Base-by-base conservation (phyloP, 2,329 filamentous ascomycete genomes). In the Apiospora saccharicola region DNA sequence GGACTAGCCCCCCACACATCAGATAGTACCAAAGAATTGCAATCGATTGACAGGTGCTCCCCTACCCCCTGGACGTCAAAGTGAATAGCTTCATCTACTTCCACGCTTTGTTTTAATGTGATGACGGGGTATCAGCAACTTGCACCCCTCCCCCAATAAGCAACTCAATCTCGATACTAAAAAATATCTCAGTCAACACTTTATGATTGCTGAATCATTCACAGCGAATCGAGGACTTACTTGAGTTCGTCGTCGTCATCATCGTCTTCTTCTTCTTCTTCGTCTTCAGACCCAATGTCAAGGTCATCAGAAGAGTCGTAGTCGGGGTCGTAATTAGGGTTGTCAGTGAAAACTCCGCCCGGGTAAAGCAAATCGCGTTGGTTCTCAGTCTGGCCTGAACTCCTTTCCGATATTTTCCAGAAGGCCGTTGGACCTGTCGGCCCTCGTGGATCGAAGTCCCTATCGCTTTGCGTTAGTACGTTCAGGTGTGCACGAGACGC, bases 391-490 rank as follows among this genome's bases (percentile, higher is more conserved):
- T 51, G 26, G 22, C 37, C 37, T 12, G 68, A 51, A 12, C 24
- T 41, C 24, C 46, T 89, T 74, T 87, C 87, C 75, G 88, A 91
- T 76, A 80, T 91, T 22, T 81, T 92, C 6, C 87, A 90, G 76
- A 93, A 94, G 0, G 90, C 90, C 1, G 91, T 93, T 1, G 92
- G 92, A 0, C 92, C 92, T 3, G 87, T 91, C 0, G 92, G 92
- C 0, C 92, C 92, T 75, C 91, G 88, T 1, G 82, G 78, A 74
- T 92, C 90, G 76, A 89, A 90, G 78, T 93, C 89, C 75, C 88
- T 89, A 61, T 57, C 72, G 57, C 68, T 49, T 41, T 16, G 14
- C 30, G 10, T 51, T 44, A 57, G 44, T 37, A 12, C 1, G 41
- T 8, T n/a, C 30, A 1, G 34, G 6, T n/a, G 30, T 16, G 16